A percentile compares a stretch with the other conserved stretches of the same genome.
phyloP scores from a whole-genome alignment of 2,329 filamentous ascomycete species.

The Pezicula radicicola region DNA sequence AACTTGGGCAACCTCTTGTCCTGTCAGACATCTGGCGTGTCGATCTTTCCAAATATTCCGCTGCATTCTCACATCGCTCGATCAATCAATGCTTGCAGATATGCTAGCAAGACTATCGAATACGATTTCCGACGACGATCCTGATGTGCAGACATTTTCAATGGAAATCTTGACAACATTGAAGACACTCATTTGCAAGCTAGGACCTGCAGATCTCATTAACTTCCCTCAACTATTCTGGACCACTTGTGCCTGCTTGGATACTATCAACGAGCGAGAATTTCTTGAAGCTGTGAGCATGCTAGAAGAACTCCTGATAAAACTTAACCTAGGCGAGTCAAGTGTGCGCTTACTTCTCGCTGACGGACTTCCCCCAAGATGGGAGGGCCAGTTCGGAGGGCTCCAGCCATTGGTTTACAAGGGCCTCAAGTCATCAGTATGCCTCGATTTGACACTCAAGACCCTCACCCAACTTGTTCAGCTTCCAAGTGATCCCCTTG shows the following conservation, averaged over 20 bases:
- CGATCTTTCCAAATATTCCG: constrained; percentile 97
- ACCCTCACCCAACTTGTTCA: constrained; percentile 76
- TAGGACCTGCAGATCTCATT: constrained; percentile 75
- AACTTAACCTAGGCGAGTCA: constrained; percentile 74
- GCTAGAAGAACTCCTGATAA: constrained; percentile 81
- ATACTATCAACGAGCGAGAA: constrained; percentile 94
- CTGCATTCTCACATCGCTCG: constrained; percentile 85
- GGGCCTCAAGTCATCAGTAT: constrained; percentile 81
- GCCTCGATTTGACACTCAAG: constrained; percentile 72
- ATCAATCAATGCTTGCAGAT: constrained; percentile 92
- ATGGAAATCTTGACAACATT: constrained; percentile 97
- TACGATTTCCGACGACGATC: constrained; percentile 92
- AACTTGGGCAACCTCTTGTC: constrained; percentile 95
- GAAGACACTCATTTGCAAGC: constrained; percentile 83
- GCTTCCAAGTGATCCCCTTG: constrained; percentile 74
- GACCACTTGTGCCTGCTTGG: constrained; percentile 93
- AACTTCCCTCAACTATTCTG: constrained; percentile 96
- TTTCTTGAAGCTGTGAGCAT: constrained; percentile 90
- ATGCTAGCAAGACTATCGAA: constrained; percentile 96
- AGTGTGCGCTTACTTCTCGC: constrained; percentile 67
- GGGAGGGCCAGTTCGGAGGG: constrained; percentile 88
- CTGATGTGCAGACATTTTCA: constrained; percentile 93
- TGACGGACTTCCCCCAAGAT: constrained; percentile 77
- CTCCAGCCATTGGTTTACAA: constrained; percentile 86
- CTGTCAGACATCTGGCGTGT: constrained; percentile 90